phyloP scores from a whole-genome alignment of 495 filamentous ascomycete species.

The Aeminium ludgeri region DNA sequence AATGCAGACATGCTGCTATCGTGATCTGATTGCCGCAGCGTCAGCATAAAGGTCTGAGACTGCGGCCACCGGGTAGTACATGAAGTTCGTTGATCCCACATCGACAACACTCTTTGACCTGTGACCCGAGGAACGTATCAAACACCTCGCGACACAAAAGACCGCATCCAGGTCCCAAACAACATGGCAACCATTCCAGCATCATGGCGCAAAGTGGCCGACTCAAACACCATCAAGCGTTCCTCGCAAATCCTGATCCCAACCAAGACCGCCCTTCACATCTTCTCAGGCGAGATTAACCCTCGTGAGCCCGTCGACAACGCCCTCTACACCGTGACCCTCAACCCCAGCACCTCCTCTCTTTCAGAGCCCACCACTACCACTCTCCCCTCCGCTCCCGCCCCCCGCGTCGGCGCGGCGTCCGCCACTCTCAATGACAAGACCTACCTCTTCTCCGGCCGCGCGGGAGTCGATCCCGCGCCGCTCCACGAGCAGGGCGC shows the following conservation, averaged over 20 bases:
- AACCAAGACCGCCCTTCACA: constrained; percentile 12
- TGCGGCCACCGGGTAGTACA: too few species aligned
- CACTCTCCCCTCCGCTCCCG: constrained; percentile 14
- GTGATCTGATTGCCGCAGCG: too few species aligned
- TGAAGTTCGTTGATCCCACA: too few species aligned
- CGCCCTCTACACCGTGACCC: constrained; percentile 15
- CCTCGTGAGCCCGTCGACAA: constrained; percentile 24
- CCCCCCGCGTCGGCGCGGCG: constrained; percentile 35
- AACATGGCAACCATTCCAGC: neutral
- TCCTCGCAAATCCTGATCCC: constrained; percentile 22
- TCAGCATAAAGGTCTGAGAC: too few species aligned
- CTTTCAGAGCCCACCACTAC: neutral
- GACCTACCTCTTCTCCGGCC: constrained; percentile 41
- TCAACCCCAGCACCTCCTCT: too few species aligned
- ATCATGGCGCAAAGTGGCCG: neutral
- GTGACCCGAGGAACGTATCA: too few species aligned
- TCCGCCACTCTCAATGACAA: constrained; percentile 27
- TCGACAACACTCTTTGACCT: too few species aligned
- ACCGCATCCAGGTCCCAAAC: too few species aligned
- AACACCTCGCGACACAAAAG: too few species aligned
- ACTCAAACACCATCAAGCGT: constrained; percentile 10
- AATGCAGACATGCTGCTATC: too few species aligned
- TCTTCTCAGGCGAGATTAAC: constrained; percentile 25
- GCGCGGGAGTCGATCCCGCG: constrained; percentile 36
- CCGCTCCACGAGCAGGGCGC: constrained; percentile 37